Evolutionary conservation across 257 asterid genomes (phyloP), one percentile per base, ranked within the genome.

Genomic region (Hygrophila difformis): DNA sequence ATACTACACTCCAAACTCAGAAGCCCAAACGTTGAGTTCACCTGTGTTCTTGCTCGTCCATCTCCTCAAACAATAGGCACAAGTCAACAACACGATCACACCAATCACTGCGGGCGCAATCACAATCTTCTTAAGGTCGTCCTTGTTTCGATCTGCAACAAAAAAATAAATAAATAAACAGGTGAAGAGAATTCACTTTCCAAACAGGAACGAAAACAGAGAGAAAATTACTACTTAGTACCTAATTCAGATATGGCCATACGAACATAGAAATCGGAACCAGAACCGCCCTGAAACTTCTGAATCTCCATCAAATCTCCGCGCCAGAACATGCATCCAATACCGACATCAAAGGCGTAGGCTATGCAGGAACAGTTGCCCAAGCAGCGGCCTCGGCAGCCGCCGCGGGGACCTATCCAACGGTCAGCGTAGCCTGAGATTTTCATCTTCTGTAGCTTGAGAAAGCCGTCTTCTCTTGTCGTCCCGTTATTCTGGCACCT

Each of bases 321-420:
- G 0, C 28, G 38, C 83, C 83, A 74, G 18, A 74, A 53, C 63
- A 70, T 39, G 36, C 87, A 78, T 0, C 78, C 78, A 20, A 50
- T 44, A 1, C 59, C 65, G 21, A 1, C 15, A 49, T 60, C 53
- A 24, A 19, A 60, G 1, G 54, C 61, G 44, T 75, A 71, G 18
- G 83, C 79, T n/a, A 71, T 22, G 57, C 83, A 75, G n/a, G 79
- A 62, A 47, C 79, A 68, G 20, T 65, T 65, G 12, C 40, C 57
- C 38, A 48, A 54, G 61, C 93, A 81, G 5, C 1, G 17, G 0
- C 37, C 53, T 15, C 15, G 47, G 42, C 93, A 81, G 21, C 47
- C 38, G 9, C 19, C 39, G 36, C 67, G 72, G 2, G 4, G 43
- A 3, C 39, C 67, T 5, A 48, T 7, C 20, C 43, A 37, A 53